Evolutionary conservation across 139 green algal genomes (phyloP), one percentile per base, ranked within the genome.

Genomic region (Desmodesmus armatus): DNA sequence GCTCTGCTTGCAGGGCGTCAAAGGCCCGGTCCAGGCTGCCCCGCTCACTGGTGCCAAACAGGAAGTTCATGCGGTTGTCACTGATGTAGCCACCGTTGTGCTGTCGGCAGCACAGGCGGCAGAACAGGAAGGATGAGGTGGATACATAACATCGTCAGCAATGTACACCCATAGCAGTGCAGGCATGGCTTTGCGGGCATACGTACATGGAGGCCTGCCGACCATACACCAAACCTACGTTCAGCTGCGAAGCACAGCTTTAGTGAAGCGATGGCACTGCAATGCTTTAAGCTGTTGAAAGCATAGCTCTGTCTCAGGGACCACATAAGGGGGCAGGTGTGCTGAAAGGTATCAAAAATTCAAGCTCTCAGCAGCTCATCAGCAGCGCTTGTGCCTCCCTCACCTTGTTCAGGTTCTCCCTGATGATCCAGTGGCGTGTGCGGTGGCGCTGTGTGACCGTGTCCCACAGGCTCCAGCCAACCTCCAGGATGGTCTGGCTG

Each of bases 381-480:
- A n/a, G n/a, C n/a, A n/a, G n/a, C n/a, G n/a, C n/a, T n/a, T n/a
- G n/a, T n/a, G n/a, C 62, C 13, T 23, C 62, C 6, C 78, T 15
- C 44, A 84, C 78, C 62, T 76, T 76, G 62, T 76, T 84, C 15
- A 75, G 62, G 41, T 84, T 53, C 60, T 76, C 78, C 40, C 33
- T 47, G 33, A 84, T 51, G 29, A 77, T 40, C 78, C 78, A 84
- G 62, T 84, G 78, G 4, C 78, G 55, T 31, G 78, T 69, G 9
- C 78, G 31, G 63, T 84, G 78, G 4, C 19, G 27, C 29, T 63
- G 62, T n/a, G 78, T 84, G 3, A 84, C 15, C 7, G 33, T 76
- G 63, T 84, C 78, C 78, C 78, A 84, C 37, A 75, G 29, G 62
- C 78, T 84, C 39, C 67, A 84, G 13, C 78, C 78, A 27, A 84